Percentiles rank a stretch among this genome's conserved stretches.
Evolutionary conservation across 1,284 basidiomycete genomes (phyloP).

Genomic region (Leccinum pallidistipes): DNA sequence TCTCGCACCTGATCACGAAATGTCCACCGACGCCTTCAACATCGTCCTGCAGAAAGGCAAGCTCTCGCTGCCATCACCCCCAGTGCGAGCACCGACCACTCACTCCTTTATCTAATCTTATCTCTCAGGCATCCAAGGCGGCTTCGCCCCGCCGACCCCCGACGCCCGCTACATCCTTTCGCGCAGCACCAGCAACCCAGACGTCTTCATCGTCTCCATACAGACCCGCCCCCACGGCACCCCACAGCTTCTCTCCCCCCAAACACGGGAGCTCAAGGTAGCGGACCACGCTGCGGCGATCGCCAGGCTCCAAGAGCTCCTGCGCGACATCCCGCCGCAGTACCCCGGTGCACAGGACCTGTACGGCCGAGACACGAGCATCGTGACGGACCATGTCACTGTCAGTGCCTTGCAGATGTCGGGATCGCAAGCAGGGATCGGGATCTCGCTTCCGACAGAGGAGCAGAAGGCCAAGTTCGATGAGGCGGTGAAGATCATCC

Average conservation of each 20-base stretch:
- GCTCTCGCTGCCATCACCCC: not conserved
- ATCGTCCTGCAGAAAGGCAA: slow-evolving; percentile 34
- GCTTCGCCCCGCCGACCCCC: slow-evolving; percentile 69
- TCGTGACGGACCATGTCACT: slow-evolving; percentile 26
- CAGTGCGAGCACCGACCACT: not conserved
- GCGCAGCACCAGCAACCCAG: slow-evolving; percentile 32
- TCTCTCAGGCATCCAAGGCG: slow-evolving; percentile 59
- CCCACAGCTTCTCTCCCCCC: slow-evolving; percentile 41
- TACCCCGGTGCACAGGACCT: slow-evolving; percentile 62
- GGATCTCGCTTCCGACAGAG: slow-evolving; percentile 50
- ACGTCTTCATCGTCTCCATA: slow-evolving; percentile 47
- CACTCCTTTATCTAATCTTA: not conserved
- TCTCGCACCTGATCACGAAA: not conserved
- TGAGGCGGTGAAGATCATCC: slow-evolving; percentile 65
- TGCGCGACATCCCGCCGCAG: slow-evolving; percentile 55
- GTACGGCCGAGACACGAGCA: slow-evolving; percentile 67
- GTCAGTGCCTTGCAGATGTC: slow-evolving; percentile 30
- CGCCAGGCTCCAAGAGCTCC: slow-evolving; percentile 54
- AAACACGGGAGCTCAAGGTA: slow-evolving; percentile 32
- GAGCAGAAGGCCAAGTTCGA: slow-evolving; percentile 65
- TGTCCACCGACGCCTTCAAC: slow-evolving; percentile 16
- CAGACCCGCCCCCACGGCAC: slow-evolving; percentile 51
- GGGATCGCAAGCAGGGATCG: slow-evolving; percentile 56
- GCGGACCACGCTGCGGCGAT: slow-evolving; percentile 46
- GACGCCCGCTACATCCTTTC: slow-evolving; percentile 54